Base-by-base conservation (phyloP, 2,329 filamentous ascomycete species). In the Talaromyces sp. region DNA sequence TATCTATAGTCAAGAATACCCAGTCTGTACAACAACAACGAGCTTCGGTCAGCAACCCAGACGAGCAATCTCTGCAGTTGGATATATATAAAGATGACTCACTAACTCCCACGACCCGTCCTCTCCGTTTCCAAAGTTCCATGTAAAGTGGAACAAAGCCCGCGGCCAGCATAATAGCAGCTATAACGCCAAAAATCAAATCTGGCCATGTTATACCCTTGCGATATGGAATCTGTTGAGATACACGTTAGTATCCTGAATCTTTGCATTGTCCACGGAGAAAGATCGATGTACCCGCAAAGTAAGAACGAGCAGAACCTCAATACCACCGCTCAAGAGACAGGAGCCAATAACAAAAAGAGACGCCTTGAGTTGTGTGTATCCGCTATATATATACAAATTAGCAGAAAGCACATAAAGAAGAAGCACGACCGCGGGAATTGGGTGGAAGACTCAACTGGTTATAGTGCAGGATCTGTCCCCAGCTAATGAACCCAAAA, bases 71-170 rank as follows among this genome's bases (percentile, higher is more conserved):
- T 28, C 5, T n/a, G 19, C 4, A n/a, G 31, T 17, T 6, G n/a
- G 15, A 21, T 5, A 8, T 1, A 70, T n/a, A n/a, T n/a, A n/a
- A n/a, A n/a, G n/a, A n/a, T 48, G 10, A 48, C 74, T 59, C 66
- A 78, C 84, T 84, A 56, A 87, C 80, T 0, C 84, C 85, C 31
- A 86, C 76, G 2, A 87, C 84, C 22, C 83, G 76, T 0, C 85
- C 84, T 53, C 78, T 75, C 11, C 84, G 75, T 67, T 86, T 86
- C 74, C 80, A 84, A 1, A 86, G 72, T 66, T 87, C 84, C 57
- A 79, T 79, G 63, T 85, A 87, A 0, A 84, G 83, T 1, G 83
- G 81, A 4, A 88, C 64, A 10, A 87, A 70, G 0, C 85, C 85
- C 1, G 73, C 67, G 2, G 78, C 78, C 6, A 87, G 75, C 6